A percentile compares a stretch with the other conserved stretches of the same genome.
These are phyloP conservation scores for Penicillium sp. DNA, from an alignment of 2,329 filamentous ascomycete species.

Conservation along the genomic window DNA sequence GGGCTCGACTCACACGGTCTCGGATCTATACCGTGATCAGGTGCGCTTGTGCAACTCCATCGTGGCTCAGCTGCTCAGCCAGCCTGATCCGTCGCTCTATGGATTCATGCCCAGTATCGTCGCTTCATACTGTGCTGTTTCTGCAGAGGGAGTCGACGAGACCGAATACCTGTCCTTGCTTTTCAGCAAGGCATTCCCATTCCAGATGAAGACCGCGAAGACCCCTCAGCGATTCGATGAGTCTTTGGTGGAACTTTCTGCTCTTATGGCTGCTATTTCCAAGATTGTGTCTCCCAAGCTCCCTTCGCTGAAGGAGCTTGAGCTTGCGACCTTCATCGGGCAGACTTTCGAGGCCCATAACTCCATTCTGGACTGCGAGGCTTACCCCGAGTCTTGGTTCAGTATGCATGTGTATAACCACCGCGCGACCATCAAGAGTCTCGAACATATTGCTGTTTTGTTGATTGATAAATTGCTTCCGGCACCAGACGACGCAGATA, in stretches of 20 bases:
- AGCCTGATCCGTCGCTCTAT: conserved; percentile 77
- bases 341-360: conserved; percentile 82
- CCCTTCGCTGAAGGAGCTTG: conserved; percentile 74
- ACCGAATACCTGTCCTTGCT: conserved; percentile 74
- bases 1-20: conserved; percentile 73
- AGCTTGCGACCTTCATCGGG: conserved; percentile 73
- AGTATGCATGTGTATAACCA: conserved; percentile 93
- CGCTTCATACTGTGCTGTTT: conserved; percentile 81
- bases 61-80: conserved; percentile 78
- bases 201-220: conserved; percentile 70
- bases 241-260: conserved; percentile 82
- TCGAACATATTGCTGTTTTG: conserved; percentile 79
- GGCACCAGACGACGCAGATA: conserved; percentile 85
- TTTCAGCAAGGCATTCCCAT: conserved; percentile 88
- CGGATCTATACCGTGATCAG: conserved; percentile 87
- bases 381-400: conserved; percentile 87
- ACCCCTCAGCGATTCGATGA: conserved; percentile 74
- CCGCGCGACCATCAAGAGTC: conserved; percentile 80
- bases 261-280: conserved; percentile 79
- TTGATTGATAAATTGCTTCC: conserved; percentile 84
- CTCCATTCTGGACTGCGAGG: conserved; percentile 84
- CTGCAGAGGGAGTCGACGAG: conserved; percentile 62
- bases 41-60: conserved; percentile 92
- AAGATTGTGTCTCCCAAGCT: conserved; percentile 73
- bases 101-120: conserved; percentile 90